Base-by-base conservation (phyloP, 768 basidiomycete species). In the Tremella yokohamensis region DNA sequence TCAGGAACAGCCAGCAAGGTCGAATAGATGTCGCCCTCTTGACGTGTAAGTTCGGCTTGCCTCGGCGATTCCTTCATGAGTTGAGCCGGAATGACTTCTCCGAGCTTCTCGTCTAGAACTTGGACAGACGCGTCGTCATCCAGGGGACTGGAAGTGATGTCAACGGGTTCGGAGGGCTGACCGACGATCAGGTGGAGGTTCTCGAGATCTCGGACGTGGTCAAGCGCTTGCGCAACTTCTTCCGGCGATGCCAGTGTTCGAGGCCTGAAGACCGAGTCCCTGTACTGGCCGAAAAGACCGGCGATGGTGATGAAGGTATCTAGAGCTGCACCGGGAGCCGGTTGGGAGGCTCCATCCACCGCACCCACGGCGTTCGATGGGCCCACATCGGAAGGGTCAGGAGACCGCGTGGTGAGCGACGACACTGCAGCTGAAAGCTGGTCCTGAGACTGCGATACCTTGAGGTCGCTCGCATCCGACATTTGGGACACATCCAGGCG, bases 21-120 rank as follows among this genome's bases (percentile, higher is more conserved):
- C n/a, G 58, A 48, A 37, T 68, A 58, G 24, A 73, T 61, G 19
- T 52, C 37, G 11, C 72, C 69, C 61, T 73, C 72, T 42, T 57
- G 61, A 13, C 42, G 34, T 2, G 75, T 73, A 15, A 75, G 50
- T 12, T 51, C 52, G 18, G 25, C 65, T 57, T 76, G 75, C 25
- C 61, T 54, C 11, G 60, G 56, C 2, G 63, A 66, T 44, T 76
- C 75, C n/a, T 42, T 60, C n/a, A 70, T 62, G 1, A 29, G 50
- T 2, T 49, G 59, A 1, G 20, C 7, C 2, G 64, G 54, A 15
- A 64, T 39, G 1, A 69, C 16, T 11, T 68, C 65, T 22, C 62
- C 62, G 18, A 66, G 38, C 40, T 49, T 54, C 42, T 59, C 60
- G 48, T 74, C 66, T 2, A 70, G n/a, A 29, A 62, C 54, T n/a